Base-by-base conservation (phyloP, 129 eudicot species). In the Rutidosis leptorrhynchoides region DNA sequence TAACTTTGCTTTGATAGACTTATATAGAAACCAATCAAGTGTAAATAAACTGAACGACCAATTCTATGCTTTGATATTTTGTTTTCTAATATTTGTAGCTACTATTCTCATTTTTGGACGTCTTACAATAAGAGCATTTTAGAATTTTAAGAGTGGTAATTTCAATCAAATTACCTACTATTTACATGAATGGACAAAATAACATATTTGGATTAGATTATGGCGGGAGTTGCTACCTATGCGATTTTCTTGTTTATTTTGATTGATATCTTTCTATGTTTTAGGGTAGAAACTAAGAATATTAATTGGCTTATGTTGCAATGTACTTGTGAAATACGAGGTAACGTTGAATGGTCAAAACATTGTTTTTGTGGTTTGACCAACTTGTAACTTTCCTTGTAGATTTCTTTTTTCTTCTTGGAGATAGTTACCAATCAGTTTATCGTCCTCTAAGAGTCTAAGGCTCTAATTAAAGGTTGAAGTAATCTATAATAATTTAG, bases 361-460 rank as follows among this genome's bases (percentile, higher is more conserved):
- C 62, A 11, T 70, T 45, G 66, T 70, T 70, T 70, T 45, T 59
- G 59, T 59, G 51, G 75, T 70, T 59, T 61, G 75, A 70, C 75
- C 48, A 59, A 28, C 33, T 70, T 59, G 25, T 45, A 2, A 37
- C 1, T 45, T 59, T 19, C 24, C 46, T 60, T 29, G 3, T n/a
- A 30, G 26, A 56, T 23, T 12, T 56, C 6, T 14, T 23, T 48
- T 48, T 48, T 48, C 10, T 8, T 16, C 55, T 48, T 48, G 23
- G 8, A 17, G 6, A 46, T 46, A 15, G 55, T 48, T 19, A 48
- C 55, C 43, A n/a, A n/a, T n/a, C n/a, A n/a, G n/a, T n/a, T n/a
- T n/a, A n/a, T n/a, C n/a, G n/a, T n/a, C n/a, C n/a, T n/a, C n/a
- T n/a, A n/a, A n/a, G n/a, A n/a, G n/a, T n/a, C n/a, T n/a, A n/a